These are phyloP conservation scores for Schizophyllum amplum DNA, from an alignment of 1,284 basidiomycete genomes.

Conservation along the genomic window DNA sequence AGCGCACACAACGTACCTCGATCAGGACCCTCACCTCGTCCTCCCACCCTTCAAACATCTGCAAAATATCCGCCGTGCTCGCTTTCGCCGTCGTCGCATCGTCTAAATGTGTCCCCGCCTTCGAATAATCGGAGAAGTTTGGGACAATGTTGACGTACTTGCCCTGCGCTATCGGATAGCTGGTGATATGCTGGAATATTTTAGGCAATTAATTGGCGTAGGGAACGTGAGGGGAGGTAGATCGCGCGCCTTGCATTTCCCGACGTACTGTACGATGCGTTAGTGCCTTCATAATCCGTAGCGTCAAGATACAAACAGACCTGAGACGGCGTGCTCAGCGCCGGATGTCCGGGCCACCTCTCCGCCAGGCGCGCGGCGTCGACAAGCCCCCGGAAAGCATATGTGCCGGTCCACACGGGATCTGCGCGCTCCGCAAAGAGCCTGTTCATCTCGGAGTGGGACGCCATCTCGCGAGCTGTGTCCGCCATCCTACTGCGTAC, in stretches of 20 bases:
- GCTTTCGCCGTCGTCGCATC: neutral
- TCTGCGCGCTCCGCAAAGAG: conserved; percentile 1
- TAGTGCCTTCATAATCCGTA: neutral
- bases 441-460: neutral
- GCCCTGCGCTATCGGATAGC: neutral
- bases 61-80: neutral
- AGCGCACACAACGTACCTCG: neutral
- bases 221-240: too few species aligned
- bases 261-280: neutral
- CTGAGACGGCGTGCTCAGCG: neutral
- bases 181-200: neutral
- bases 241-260: neutral
- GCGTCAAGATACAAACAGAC: neutral
- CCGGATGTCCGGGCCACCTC: conserved; percentile 4
- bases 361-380: conserved; percentile 4
- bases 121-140: neutral
- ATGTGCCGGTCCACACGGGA: conserved; percentile 3
- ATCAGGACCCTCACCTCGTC: neutral
- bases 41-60: neutral
- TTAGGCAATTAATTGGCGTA: too few species aligned
- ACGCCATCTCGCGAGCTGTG: too few species aligned
- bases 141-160: neutral
- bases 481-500: conserved; percentile 11
- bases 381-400: conserved; percentile 1
- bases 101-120: neutral